Base-by-base conservation (phyloP, 2,329 filamentous ascomycete species). In the Tolypocladium paradoxum region DNA sequence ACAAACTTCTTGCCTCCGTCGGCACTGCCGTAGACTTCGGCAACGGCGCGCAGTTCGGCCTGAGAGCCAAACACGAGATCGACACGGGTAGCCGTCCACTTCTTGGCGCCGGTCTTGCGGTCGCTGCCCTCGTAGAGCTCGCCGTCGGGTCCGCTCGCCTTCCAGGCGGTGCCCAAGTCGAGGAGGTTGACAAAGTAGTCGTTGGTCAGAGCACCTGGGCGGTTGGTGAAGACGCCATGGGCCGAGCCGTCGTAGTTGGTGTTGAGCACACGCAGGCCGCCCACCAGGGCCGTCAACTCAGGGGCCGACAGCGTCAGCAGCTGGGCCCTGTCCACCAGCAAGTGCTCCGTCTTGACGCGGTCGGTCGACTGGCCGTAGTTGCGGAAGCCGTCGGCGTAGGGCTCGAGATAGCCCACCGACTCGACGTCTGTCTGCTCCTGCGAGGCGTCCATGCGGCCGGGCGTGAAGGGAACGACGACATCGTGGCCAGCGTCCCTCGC, bases 171-270 rank as follows among this genome's bases (percentile, higher is more conserved):
- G 67, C 70, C 72, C 62, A 77, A 79, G 63, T 89, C 85, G 27
- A 91, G 78, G 2, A 91, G 75, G 72, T 90, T 90, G 69, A 88
- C 78, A 64, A 91, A 91, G 77, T 89, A 91, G 72, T 90, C 87
- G 69, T 87, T 90, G 64, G 82, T 87, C 61, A 91, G 75, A 60
- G 80, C 70, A 43, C 87, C 87, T 1, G 85, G 83, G 8, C 74
- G 75, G 60, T 76, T 75, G 53, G 87, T 91, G 63, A 90, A 76
- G 54, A 90, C 77, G 55, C 87, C 87, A 54, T 80, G 69, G 27
- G 73, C 65, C 0, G 85, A 88, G 43, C 83, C 83, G 60, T 90
- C 85, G 57, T 76, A 88, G 75, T 90, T 91, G 65, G 79, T 73
- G 64, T 82, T 80, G 51, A 91, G 73, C 1, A 76, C 79, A 60